Percentiles rank a stretch among this genome's conserved stretches.
These are phyloP conservation scores for Pichia cabralensis DNA, from an alignment of 805 yeast species.

Conservation along the genomic window DNA sequence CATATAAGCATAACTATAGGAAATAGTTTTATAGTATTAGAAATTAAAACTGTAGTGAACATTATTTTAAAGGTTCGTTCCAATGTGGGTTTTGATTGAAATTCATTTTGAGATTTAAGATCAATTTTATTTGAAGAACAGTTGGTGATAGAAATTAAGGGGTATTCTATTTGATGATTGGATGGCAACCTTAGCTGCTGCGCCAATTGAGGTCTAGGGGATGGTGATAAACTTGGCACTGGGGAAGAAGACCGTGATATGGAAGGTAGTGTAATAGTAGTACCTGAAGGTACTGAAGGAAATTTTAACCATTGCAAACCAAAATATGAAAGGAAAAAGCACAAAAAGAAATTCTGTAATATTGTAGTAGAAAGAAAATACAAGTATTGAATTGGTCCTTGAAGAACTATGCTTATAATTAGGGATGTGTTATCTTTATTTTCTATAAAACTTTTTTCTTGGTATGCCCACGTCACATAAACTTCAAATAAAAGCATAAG, in stretches of 20 bases:
- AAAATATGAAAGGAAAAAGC: conserved; percentile 8
- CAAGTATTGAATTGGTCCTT: conserved; percentile 39
- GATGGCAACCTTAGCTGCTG: too few relatives aligned
- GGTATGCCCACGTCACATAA: conserved; percentile 85
- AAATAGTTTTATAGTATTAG: conserved; percentile 72
- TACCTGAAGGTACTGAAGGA: conserved; percentile 6
- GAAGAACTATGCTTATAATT: conserved; percentile 22
- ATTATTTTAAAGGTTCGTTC: conserved; percentile 19
- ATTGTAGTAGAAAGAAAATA: conserved; percentile 46
- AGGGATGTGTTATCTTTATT: conserved; percentile 16
- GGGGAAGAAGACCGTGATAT: too few relatives aligned
- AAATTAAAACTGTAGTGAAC: conserved; percentile 59
- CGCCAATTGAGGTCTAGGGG: too few relatives aligned
- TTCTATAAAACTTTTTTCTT: conserved; percentile 45
- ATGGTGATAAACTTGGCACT: too few relatives aligned
- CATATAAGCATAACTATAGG: conserved; percentile 93
- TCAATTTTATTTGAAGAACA: too few relatives aligned
- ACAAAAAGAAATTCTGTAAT: conserved; percentile 18
- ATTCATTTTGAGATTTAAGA: too few relatives aligned
- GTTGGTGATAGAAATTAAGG: too few relatives aligned
- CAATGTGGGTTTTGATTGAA: conserved; percentile 3
- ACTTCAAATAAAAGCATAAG: conserved; percentile 75
- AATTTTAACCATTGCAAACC: conserved; percentile 13
- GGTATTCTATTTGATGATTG: too few relatives aligned
- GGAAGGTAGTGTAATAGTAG: too few relatives aligned